A percentile compares a stretch with the other conserved stretches of the same genome.
Evolutionary conservation across 1,284 basidiomycete species (phyloP).

Genomic region (Pseudozyma thailandica): DNA sequence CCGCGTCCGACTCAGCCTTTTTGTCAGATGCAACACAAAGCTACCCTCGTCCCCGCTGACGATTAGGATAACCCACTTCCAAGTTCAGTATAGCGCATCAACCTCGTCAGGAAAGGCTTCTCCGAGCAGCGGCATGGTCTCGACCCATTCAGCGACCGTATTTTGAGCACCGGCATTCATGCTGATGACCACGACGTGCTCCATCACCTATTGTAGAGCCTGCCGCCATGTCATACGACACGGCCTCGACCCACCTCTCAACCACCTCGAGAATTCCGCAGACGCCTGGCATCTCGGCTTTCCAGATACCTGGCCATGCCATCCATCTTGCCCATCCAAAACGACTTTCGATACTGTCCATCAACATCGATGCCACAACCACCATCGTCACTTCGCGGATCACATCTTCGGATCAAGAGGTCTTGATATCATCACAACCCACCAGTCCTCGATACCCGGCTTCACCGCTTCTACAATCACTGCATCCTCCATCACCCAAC

Average conservation of each 20-base stretch:
- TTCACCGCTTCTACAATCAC: neutral
- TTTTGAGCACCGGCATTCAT: conserved; percentile 7
- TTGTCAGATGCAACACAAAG: too few relatives aligned
- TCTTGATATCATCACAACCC: neutral
- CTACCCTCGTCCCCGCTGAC: too few relatives aligned
- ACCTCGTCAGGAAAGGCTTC: too few relatives aligned
- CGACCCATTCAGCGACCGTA: neutral
- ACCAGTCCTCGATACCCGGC: neutral
- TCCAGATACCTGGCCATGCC: conserved; percentile 33
- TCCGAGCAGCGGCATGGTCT: neutral
- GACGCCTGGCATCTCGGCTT: conserved; percentile 1
- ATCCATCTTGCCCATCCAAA: conserved; percentile 40
- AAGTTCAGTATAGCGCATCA: too few relatives aligned
- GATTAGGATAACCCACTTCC: too few relatives aligned
- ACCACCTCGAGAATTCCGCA: neutral
- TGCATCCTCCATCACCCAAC: conserved; percentile 9
- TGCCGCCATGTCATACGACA: neutral
- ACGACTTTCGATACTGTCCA: conserved; percentile 41
- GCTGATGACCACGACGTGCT: neutral
- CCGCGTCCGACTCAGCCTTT: too few relatives aligned
- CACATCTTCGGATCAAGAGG: neutral
- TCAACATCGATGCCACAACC: conserved; percentile 38
- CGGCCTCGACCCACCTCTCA: conserved; percentile 1
- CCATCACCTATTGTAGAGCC: neutral
- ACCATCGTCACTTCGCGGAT: conserved; percentile 15